Evolutionary conservation across 352 stramenopile species (phyloP).

Genomic region (Phytophthora capsici): DNA sequence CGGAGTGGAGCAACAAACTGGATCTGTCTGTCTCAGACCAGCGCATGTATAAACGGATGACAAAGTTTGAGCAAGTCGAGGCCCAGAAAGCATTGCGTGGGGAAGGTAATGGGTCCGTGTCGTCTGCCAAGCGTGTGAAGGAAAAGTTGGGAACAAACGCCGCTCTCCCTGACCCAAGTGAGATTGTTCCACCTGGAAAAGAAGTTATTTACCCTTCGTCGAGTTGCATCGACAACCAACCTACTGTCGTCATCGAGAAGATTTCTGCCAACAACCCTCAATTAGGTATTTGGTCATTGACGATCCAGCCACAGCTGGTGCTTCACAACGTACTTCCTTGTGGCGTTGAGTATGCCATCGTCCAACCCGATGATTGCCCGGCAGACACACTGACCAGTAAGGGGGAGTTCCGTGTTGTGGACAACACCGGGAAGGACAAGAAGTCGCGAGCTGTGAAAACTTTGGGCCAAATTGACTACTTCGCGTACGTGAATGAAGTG

Average conservation of each 20-base stretch:
- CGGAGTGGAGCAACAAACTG: conserved; percentile 85
- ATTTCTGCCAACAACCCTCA: conserved; percentile 65
- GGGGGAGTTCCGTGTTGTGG: conserved; percentile 56
- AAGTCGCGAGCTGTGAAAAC: conserved; percentile 52
- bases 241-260: conserved; percentile 78
- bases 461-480: conserved; percentile 69
- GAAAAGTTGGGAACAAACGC: conserved; percentile 78
- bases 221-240: conserved; percentile 83
- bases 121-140: conserved; percentile 58
- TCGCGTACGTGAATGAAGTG: conserved; percentile 77
- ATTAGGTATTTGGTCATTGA: conserved; percentile 75
- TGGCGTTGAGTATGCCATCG: conserved; percentile 84
- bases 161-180: conserved; percentile 51
- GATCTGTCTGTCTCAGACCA: conserved; percentile 75
- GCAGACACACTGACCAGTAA: conserved; percentile 60
- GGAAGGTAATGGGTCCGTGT: conserved; percentile 49
- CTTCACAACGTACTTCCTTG: conserved; percentile 86
- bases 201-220: conserved; percentile 76
- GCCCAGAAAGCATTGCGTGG: conserved; percentile 65
- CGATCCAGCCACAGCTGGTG: conserved; percentile 83
- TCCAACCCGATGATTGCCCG: conserved; percentile 79
- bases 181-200: conserved; percentile 56
- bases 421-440: conserved; percentile 47
- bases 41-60: conserved; percentile 77
- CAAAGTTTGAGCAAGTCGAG: conserved; percentile 72